Base-by-base conservation (phyloP, 2,329 filamentous ascomycete species). In the Aspergillus sp. region DNA sequence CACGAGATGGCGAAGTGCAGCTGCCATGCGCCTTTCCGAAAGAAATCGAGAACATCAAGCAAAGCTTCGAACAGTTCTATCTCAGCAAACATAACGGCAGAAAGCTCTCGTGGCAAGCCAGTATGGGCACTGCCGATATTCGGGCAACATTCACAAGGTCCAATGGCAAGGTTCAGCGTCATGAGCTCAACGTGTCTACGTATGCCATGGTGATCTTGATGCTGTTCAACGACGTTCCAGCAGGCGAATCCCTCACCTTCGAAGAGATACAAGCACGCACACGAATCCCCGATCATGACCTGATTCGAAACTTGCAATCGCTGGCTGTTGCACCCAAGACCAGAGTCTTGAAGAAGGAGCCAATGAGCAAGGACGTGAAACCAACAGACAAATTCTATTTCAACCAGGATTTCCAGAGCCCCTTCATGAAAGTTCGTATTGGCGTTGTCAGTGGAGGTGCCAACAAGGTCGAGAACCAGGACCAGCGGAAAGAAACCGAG, bases 151-250 rank as follows among this genome's bases (percentile, higher is more conserved):
- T 68, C 83, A 85, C 30, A 78, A 81, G 58, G 74, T 87, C 61
- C 1, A 77, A 81, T 33, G 85, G 86, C 30, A 90, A 90, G 57
- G 79, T 82, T 9, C 80, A 83, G 30, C 83, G 85, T 31, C 91
- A 97, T 60, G 93, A 98, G 57, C 74, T 98, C 43, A 95, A 90
- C 48, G 90, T 95, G 13, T 86, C 90, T 1, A 97, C 93, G 0
- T 93, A 93, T 62, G 89, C 84, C 56, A 95, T 97, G 88, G 72
- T 96, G 13, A 83, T 97, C 26, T 69, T 98, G 13, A 66, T 95
- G 36, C 79, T 96, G 0, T 98, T 97, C 76, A 97, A 97, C 58
- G 82, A 91, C 32, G 59, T 94, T 0, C 65, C 71, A 2, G 55
- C 69, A 1, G 73, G 70, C 28, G 64, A 74, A 42, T 71, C 65